Percentiles rank a stretch among this genome's conserved stretches.
Conservation (phyloP, 179 eudicot species). For the Silene coronaria region DNA sequence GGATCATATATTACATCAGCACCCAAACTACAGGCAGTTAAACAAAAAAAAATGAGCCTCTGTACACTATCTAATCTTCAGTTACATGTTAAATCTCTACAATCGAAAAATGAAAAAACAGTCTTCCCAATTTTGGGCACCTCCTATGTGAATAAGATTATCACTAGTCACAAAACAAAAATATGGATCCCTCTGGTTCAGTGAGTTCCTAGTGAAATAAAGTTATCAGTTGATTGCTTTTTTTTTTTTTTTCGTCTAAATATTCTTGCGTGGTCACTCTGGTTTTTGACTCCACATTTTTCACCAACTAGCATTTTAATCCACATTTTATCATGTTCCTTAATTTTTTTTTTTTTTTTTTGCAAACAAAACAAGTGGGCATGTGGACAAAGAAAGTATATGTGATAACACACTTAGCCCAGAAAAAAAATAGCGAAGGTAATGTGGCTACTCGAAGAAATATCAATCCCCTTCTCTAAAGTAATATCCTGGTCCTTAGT, state of each 20-base stretch:
- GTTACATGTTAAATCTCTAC: not conserved
- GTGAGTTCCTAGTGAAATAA: not conserved
- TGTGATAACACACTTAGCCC: too few relatives aligned
- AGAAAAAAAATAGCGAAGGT: too few relatives aligned
- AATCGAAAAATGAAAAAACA: not conserved
- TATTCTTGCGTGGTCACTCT: not conserved
- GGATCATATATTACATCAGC: conserved; percentile 93
- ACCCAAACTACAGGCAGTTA: conserved; percentile 55
- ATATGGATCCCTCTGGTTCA: not conserved
- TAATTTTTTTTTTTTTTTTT: not conserved
- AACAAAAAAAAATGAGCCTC: conserved; percentile 3
- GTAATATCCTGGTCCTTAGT: too few relatives aligned
- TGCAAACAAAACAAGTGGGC: not conserved
- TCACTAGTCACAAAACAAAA: not conserved
- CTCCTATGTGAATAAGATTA: not conserved
- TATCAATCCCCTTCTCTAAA: too few relatives aligned
- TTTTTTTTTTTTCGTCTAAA: too few relatives aligned
- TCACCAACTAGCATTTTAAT: not conserved
- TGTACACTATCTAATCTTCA: not conserved
- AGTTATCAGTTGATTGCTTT: too few relatives aligned
- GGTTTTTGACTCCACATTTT: not conserved
- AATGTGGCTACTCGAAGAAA: too few relatives aligned
- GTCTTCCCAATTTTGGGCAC: not conserved
- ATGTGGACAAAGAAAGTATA: too few relatives aligned
- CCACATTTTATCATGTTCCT: not conserved